Percentiles rank a stretch among this genome's conserved stretches.
These are phyloP conservation scores for Cladosporium colombiae DNA, from an alignment of 2,329 filamentous ascomycete species.

Conservation along the genomic window DNA sequence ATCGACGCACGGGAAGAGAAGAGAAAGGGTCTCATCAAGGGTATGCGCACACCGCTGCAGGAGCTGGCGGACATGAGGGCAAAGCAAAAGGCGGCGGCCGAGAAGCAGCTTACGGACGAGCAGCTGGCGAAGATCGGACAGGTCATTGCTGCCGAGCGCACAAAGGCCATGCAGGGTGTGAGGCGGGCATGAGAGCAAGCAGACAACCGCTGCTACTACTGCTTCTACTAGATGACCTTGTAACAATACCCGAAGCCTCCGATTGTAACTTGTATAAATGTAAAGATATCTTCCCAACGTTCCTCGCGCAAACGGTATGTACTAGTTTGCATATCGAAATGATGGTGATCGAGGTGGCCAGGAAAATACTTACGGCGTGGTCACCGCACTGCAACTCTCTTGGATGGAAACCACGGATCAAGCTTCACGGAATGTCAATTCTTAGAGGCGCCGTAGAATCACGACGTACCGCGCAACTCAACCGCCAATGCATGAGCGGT, in stretches of 20 bases:
- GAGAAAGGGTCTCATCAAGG: constrained; percentile 42
- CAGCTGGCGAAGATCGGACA: constrained; percentile 66
- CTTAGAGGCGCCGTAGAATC: neutral
- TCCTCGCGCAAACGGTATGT: neutral
- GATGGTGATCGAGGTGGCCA: neutral
- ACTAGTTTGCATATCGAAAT: neutral
- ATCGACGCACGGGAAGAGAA: constrained; percentile 55
- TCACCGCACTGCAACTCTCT: neutral
- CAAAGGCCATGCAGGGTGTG: constrained; percentile 8
- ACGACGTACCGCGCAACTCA: neutral
- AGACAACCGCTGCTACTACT: neutral
- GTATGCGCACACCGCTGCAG: constrained; percentile 51
- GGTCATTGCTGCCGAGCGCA: constrained; percentile 37
- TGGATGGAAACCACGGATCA: neutral
- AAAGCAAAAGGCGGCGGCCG: constrained; percentile 79
- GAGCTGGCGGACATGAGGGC: constrained; percentile 44
- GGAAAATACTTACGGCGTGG: no score
- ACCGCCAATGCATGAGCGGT: neutral
- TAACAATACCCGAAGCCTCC: constrained; percentile 13
- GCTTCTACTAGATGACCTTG: neutral
- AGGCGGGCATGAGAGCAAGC: neutral
- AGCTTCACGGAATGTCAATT: neutral
- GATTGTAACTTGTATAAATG: constrained; percentile 17
- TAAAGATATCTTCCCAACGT: neutral
- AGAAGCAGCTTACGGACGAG: constrained; percentile 87